Base-by-base conservation (phyloP, 1,139 yeast species). In the Pichia kudriavzevii region DNA sequence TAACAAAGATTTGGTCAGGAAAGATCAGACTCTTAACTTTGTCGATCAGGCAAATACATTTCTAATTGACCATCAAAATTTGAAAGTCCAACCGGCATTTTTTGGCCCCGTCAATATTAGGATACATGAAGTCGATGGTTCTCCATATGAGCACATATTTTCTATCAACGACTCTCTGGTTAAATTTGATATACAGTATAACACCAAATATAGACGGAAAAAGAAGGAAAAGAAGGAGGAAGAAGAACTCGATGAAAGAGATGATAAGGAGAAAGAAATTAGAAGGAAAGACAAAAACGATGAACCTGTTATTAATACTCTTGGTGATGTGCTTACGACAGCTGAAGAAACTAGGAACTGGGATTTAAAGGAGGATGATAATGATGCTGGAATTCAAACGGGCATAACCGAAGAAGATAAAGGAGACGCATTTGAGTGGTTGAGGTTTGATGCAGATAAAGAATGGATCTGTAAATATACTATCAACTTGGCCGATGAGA, bases 51-150 rank as follows among this genome's bases (percentile, higher is more conserved):
- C 77, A 0, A 57, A 67, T 14, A 52, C n/a, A 52, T 56, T 34
- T 45, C 61, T 42, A 15, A 34, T 47, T 52, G 59, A 44, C 59
- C 43, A 43, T 1, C 47, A 46, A 16, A 34, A 40, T 12, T 46
- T 45, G 34, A 58, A 62, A 9, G 72, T 71, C 0, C 58, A 52
- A 33, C 63, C 71, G 3, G 69, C 76, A 2, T 84, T 84, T 47
- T 70, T 82, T 0, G 99, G 99, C 0, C 96, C 98, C 0, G 85
- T 93, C 83, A 93, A 98, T 0, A 83, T 93, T 27, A 67, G 98
- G 51, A 88, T 93, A 28, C 98, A 93, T 55, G 99, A 93, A 56
- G 94, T 96, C 0, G 98, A 93, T 58, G 98, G 98, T n/a, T 85
- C 97, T 0, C 98, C 99, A 0, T 91, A 93, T 52, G 99, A 93